Evolutionary conservation across 78 protist species (phyloP).

Genomic region (Dictyostelium purpureum): DNA sequence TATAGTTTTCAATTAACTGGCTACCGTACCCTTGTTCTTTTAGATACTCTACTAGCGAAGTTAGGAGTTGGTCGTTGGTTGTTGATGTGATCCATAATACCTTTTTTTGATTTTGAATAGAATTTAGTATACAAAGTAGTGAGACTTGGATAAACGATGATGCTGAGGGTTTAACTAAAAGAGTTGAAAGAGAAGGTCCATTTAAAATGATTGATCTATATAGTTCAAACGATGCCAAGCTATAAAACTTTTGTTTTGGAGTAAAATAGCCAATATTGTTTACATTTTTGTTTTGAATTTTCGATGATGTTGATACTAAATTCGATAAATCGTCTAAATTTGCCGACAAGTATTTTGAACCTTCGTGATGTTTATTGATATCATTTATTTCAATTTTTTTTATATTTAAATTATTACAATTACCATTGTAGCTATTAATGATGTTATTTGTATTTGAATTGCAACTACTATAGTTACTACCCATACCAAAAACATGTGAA

Average conservation of each 20-base stretch:
- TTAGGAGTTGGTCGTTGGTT: background rate
- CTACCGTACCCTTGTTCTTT: background rate
- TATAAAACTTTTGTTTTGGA: conserved; percentile 5
- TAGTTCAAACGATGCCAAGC: background rate
- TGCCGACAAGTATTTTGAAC: too few relatives aligned
- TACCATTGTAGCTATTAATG: too few relatives aligned
- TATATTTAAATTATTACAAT: too few relatives aligned
- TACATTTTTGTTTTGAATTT: background rate
- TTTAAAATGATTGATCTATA: conserved; percentile 2
- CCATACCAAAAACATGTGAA: too few relatives aligned
- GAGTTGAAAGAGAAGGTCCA: background rate
- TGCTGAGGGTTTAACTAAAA: background rate
- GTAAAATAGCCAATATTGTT: background rate
- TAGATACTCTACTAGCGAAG: background rate
- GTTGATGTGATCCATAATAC: background rate
- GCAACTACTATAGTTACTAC: too few relatives aligned
- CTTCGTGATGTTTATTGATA: too few relatives aligned
- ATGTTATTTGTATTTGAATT: too few relatives aligned
- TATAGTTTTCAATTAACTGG: background rate
- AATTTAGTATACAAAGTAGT: background rate
- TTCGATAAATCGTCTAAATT: conserved; percentile 7
- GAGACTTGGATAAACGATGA: background rate
- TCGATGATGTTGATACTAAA: background rate
- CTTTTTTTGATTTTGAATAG: background rate
- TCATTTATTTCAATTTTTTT: too few relatives aligned